A percentile compares a stretch with the other conserved stretches of the same genome.
Conservation (phyloP, 1,284 basidiomycete species). For the Anthracocystis walkeri region DNA sequence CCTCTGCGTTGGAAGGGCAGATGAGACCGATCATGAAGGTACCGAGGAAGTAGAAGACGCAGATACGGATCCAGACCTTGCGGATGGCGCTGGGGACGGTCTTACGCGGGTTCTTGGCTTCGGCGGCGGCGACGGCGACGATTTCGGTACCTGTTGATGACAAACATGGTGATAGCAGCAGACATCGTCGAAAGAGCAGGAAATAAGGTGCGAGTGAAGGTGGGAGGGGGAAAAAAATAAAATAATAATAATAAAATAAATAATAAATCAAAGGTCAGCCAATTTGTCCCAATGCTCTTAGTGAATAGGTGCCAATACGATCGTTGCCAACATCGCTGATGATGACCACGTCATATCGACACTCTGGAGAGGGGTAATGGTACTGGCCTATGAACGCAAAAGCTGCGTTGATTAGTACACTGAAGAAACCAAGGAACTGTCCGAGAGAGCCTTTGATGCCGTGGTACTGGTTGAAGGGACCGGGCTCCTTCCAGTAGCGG, state of each 20-base stretch:
- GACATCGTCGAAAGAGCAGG: too few species aligned
- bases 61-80: slow-evolving; percentile 62
- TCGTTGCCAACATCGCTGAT: too few species aligned
- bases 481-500: slow-evolving; percentile 69
- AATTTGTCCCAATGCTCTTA: too few species aligned
- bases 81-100: slow-evolving; percentile 61
- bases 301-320: too few species aligned
- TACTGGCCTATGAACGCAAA: slow-evolving; percentile 78
- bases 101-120: slow-evolving; percentile 72
- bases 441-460: slow-evolving; percentile 73
- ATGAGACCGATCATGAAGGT: slow-evolving; percentile 68
- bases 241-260: too few species aligned
- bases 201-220: too few species aligned
- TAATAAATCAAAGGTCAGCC: too few species aligned
- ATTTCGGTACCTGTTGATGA: slow-evolving; percentile 76
- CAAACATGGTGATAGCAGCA: too few species aligned
- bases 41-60: slow-evolving; percentile 71
- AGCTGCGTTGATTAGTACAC: slow-evolving; percentile 74
- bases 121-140: slow-evolving; percentile 83
- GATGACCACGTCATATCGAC: too few species aligned
- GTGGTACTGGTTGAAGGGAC: slow-evolving; percentile 67
- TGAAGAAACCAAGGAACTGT: slow-evolving; percentile 69
- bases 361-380: too few species aligned
- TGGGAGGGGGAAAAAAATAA: too few species aligned
- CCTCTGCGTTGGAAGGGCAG: slow-evolving; percentile 56